Percentiles rank a stretch among this genome's conserved stretches.
These are phyloP conservation scores for Mycena sp. DNA, from an alignment of 1,284 basidiomycete species.

Conservation along the genomic window DNA sequence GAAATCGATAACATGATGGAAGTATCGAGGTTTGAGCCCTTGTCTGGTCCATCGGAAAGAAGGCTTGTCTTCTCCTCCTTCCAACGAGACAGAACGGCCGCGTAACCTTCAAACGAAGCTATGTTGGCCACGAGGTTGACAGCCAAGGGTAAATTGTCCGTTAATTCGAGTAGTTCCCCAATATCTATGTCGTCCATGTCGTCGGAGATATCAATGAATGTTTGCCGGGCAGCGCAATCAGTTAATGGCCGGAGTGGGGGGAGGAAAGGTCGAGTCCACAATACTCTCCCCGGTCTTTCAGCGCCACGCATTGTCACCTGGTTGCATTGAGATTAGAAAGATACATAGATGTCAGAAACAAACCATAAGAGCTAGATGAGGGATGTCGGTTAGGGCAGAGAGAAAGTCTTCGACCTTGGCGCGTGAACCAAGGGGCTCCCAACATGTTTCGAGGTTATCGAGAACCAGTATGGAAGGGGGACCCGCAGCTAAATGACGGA, in stretches of 20 bases:
- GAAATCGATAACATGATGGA: conserved; percentile 1
- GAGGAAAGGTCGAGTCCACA: conserved; percentile 35
- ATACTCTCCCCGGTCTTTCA: neutral
- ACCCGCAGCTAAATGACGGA: neutral
- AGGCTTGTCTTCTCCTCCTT: neutral
- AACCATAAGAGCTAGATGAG: neutral
- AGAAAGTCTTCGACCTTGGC: neutral
- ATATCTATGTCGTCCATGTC: neutral
- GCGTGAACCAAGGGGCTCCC: conserved; percentile 37
- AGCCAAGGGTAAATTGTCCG: conserved; percentile 13
- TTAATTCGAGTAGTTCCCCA: neutral
- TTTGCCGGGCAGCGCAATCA: conserved; percentile 31
- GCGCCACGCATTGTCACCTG: conserved; percentile 37
- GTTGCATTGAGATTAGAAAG: too few relatives aligned
- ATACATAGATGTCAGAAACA: conserved; percentile 8
- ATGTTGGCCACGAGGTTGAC: conserved; percentile 5
- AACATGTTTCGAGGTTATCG: conserved; percentile 46
- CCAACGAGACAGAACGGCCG: neutral
- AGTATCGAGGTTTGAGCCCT: neutral
- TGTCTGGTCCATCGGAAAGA: neutral
- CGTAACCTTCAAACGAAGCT: neutral
- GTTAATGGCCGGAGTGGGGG: conserved; percentile 37
- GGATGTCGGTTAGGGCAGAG: neutral
- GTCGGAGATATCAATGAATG: conserved; percentile 35
- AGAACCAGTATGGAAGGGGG: conserved; percentile 34